Conservation (phyloP, 331 rosid species). For the Quercus tomentella region DNA sequence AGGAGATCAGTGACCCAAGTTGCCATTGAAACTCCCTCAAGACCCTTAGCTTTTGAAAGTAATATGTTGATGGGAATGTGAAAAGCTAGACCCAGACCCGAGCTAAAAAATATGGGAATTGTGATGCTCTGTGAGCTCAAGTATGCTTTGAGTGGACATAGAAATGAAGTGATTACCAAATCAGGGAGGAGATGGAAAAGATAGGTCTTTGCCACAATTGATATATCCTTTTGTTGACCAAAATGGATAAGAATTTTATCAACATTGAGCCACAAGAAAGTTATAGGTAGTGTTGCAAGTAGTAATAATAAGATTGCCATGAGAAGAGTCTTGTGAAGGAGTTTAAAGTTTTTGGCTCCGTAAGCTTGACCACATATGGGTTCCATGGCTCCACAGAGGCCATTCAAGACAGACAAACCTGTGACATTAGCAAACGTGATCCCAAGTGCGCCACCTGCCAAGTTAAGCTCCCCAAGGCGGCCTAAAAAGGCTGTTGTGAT, state of each 20-base stretch:
- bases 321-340: slow-evolving; percentile 80
- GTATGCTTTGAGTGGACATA: slow-evolving; percentile 77
- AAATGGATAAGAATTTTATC: slow-evolving; percentile 61
- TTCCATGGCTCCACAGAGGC: slow-evolving; percentile 84
- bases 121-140: slow-evolving; percentile 66
- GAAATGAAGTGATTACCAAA: slow-evolving; percentile 55
- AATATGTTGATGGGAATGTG: slow-evolving; percentile 72
- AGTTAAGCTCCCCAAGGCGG: slow-evolving; percentile 63
- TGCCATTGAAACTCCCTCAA: slow-evolving; percentile 72
- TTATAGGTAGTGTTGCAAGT: slow-evolving; percentile 53
- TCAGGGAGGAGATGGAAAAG: slow-evolving; percentile 68
- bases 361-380: slow-evolving; percentile 91
- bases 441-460: slow-evolving; percentile 86
- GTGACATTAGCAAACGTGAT: slow-evolving; percentile 92
- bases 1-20: slow-evolving; percentile 76
- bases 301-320: slow-evolving; percentile 59
- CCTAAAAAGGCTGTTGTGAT: slow-evolving; percentile 86
- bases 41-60: slow-evolving; percentile 59
- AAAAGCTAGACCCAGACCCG: slow-evolving; percentile 51
- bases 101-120: slow-evolving; percentile 72
- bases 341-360: slow-evolving; percentile 70
- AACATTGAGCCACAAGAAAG: slow-evolving; percentile 77
- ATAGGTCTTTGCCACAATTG: slow-evolving; percentile 44
- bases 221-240: slow-evolving; percentile 73
- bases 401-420: slow-evolving; percentile 79